These are phyloP conservation scores for Globisporangium uncinulatum DNA, from an alignment of 352 stramenopile genomes.

Conservation along the genomic window DNA sequence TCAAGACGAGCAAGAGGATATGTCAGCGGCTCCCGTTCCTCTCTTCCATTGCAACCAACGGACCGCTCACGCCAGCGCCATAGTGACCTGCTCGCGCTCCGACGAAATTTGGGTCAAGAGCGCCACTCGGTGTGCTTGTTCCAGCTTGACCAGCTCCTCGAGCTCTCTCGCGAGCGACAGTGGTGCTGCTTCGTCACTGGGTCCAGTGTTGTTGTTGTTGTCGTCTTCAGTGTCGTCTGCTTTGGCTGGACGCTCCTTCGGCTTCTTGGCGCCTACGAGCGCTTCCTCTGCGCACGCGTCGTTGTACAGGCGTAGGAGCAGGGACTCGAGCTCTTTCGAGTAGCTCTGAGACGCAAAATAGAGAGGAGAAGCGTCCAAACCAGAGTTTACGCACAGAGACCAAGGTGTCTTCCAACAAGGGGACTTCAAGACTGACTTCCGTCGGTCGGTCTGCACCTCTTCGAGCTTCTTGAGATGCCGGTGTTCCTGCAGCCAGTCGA, in stretches of 20 bases:
- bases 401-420: no score
- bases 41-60: neutral
- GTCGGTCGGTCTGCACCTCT: constrained; percentile 17
- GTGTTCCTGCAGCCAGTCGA: constrained; percentile 69
- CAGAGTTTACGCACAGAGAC: no score
- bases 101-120: constrained; percentile 50
- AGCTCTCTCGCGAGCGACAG: constrained; percentile 31
- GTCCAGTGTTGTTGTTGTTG: constrained; percentile 5
- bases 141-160: constrained; percentile 42
- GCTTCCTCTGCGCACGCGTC: constrained; percentile 29
- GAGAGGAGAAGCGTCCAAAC: neutral
- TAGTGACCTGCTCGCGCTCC: constrained; percentile 45
- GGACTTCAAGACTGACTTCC: no score
- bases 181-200: neutral
- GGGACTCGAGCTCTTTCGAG: constrained; percentile 56
- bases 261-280: constrained; percentile 13
- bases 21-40: neutral
- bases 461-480: constrained; percentile 56
- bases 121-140: constrained; percentile 42
- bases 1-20: neutral
- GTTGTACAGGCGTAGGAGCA: constrained; percentile 62
- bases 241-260: neutral
- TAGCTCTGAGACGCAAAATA: constrained; percentile 22
- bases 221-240: constrained; percentile 4
- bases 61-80: neutral